A percentile compares a stretch with the other conserved stretches of the same genome.
Conservation (phyloP, 306 rosid species). For the Malus domestica region ASM211411v1 NC_041796.1:19253001-19253500, state of each 20-base stretch:
- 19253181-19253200: neutral
- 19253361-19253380: neutral
- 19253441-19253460: slow-evolving; percentile 6
- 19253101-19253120: neutral
- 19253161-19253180: neutral
- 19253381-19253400: neutral
- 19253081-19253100: neutral
- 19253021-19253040: neutral
- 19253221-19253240: neutral
- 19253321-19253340: neutral
- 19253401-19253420: neutral
- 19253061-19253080: neutral
- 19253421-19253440: neutral
- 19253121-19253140: neutral
- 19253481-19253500: neutral
- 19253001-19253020: no score
- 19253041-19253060: neutral
- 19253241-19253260: neutral
- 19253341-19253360: neutral
- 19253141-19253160: neutral
- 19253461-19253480: neutral
- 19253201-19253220: neutral
- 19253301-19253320: neutral
- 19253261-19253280: neutral
- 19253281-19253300: neutral